Evolutionary conservation across 352 stramenopile species (phyloP), one percentile per base, ranked within the genome.

Genomic region (Plasmopara halstedii): DNA sequence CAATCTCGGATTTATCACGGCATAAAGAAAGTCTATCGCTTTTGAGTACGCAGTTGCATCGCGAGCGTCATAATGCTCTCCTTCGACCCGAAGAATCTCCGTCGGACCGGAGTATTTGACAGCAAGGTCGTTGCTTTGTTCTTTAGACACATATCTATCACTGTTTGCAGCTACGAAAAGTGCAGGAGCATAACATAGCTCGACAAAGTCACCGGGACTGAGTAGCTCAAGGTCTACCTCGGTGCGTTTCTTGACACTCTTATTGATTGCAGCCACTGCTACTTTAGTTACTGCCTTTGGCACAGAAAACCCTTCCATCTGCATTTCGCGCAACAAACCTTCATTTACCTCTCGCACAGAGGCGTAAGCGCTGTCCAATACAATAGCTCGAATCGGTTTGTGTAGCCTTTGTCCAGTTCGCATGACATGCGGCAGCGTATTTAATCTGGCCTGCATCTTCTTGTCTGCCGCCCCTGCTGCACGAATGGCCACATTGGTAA

Each of bases 231-330:
- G 47, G 35, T 87, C 73, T 27, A 94, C 74, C 9, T 82, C 79
- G 1, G 79, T 72, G 37, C 77, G 72, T 46, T 88, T 86, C 58
- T 73, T 76, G 43, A 91, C 70, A 38, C 78, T 89, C 48, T 85
- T 74, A 46, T 83, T 60, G 46, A 94, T 67, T 14, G 85, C 73
- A 4, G 55, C 58, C 27, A 78, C 49, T 10, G 68, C 80, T 39
- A 87, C 56, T 50, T 88, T 85, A 39, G 91, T 67, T 14, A 92
- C 52, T 7, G 77, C 60, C 39, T 73, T 80, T 2, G 83, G 83
- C 29, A 90, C 56, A 3, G 67, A 49, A 37, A 92, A 90, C 2
- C 83, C 83, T 42, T 89, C 79, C 6, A 85, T 43, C 34, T 88
- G 67, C 39, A 90, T 70, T 0, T 67, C 56, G 22, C 58, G 45